Evolutionary conservation across 805 yeast genomes (phyloP).

Genomic region (Yarrowia porcina): DNA sequence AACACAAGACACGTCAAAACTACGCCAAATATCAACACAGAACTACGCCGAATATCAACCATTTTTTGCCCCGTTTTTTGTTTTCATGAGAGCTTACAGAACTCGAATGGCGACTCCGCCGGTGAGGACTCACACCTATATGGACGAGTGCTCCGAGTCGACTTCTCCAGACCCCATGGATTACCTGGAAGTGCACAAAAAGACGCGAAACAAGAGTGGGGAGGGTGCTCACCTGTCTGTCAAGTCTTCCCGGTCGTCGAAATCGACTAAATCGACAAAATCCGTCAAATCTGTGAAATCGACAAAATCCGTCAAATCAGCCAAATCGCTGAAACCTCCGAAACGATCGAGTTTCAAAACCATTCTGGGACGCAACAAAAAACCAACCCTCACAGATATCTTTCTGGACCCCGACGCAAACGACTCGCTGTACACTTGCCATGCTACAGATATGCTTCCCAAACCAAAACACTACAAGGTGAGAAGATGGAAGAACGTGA

Average conservation of each 20-base stretch:
- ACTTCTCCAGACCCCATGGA: not conserved
- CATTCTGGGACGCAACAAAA: not conserved
- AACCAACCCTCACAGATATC: conserved; percentile 18
- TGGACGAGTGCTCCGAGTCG: not conserved
- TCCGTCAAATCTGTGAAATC: not conserved
- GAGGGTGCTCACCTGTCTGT: not conserved
- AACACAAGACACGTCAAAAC: no score
- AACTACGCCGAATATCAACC: no score
- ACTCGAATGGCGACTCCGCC: conserved; percentile 22
- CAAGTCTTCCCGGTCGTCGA: not conserved
- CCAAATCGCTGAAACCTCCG: not conserved
- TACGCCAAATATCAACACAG: no score
- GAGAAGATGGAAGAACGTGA: conserved; percentile 10
- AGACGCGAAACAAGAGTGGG: not conserved
- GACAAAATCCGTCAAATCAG: not conserved
- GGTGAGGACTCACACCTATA: not conserved
- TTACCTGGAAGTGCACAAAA: not conserved
- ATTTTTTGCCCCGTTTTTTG: no score
- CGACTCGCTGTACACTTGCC: conserved; percentile 8
- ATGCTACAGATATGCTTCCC: conserved; percentile 17
- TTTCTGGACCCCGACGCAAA: conserved; percentile 20
- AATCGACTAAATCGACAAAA: not conserved
- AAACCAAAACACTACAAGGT: conserved; percentile 11
- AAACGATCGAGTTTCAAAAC: not conserved
- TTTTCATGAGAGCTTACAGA: conserved; percentile 17